Evolutionary conservation across 345 rosid species (phyloP), one percentile per base, ranked within the genome.

Genomic region (Euphorbia pulcherrima): DNA sequence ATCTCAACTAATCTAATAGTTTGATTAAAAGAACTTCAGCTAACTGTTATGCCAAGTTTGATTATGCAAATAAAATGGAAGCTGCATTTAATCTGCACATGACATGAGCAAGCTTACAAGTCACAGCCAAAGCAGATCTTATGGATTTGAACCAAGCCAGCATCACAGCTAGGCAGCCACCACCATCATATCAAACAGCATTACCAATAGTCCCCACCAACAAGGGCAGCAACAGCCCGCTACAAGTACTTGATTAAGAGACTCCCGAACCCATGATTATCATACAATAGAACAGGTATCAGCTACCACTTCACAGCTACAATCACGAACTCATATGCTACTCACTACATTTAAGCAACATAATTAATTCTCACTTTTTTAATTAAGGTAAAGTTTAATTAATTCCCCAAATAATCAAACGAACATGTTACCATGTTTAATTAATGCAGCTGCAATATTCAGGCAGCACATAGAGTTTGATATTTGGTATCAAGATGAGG

Each of bases 291-390:
- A 66, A 71, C 68, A 77, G 62, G 70, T 63, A 71, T 77, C 82
- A 65, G 84, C 70, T 72, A 76, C 76, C 65, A 69, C 84, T 78
- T 74, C 86, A 77, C 84, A 70, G 87, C 85, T 62, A 72, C 81
- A 27, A 68, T 73, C 82, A 79, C 74, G 76, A 69, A 66, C 77
- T 69, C 16, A 57, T 39, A 62, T 62, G 78, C 81, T 73, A 79
- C 82, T 77, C 74, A 72, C 80, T 79, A 79, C 83, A 81, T 79
- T 69, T 70, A 81, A 81, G 75, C 81, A 75, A 52, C 64, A 46
- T 13, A 67, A 61, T 72, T 30, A 75, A 77, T 64, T 51, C 59
- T 64, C 24, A 67, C 17, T 29, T 27, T 65, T 63, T 71, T 70
- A 68, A 68, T 68, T 23, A 33, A 23, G 41, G 40, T 39, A 63